phyloP scores from a whole-genome alignment of 164 flowering plant species.

The Vitis vinifera region ASM3070453v1 NC_081817.1:11066001-11066500 shows the following conservation, averaged over 20 bases:
- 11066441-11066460: neutral
- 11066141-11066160: conserved; percentile 24
- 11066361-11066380: conserved; percentile 72
- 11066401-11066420: neutral
- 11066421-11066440: neutral
- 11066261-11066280: conserved; percentile 24
- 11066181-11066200: conserved; percentile 36
- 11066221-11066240: conserved; percentile 23
- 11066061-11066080: conserved; percentile 31
- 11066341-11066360: conserved; percentile 84
- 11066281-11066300: conserved; percentile 35
- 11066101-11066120: conserved; percentile 41
- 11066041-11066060: conserved; percentile 33
- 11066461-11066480: neutral
- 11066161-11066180: conserved; percentile 31
- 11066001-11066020: conserved; percentile 25
- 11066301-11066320: conserved; percentile 56
- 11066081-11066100: conserved; percentile 22
- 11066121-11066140: conserved; percentile 42
- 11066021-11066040: conserved; percentile 28
- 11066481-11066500: neutral
- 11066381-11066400: conserved; percentile 28
- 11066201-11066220: conserved; percentile 34
- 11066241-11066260: conserved; percentile 32
- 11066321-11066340: conserved; percentile 59